Evolutionary conservation across 2,329 filamentous ascomycete species (phyloP).

Genomic region (Verticillium nubilum): DNA sequence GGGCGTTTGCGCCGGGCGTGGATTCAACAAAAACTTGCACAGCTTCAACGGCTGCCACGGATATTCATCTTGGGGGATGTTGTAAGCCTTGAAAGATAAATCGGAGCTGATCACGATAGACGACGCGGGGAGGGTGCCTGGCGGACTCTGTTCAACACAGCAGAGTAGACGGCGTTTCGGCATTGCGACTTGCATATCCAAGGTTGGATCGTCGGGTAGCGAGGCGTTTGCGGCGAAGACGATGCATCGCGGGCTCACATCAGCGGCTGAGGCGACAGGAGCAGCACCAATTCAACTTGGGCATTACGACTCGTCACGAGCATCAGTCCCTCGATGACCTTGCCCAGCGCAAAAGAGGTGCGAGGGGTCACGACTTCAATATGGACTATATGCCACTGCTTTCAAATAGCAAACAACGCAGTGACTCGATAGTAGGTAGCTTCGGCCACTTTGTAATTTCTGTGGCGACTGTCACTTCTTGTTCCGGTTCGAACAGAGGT

Average conservation of each 20-base stretch:
- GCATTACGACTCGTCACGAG: not conserved
- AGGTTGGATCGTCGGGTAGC: not conserved
- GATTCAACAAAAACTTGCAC: not conserved
- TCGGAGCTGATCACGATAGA: no score
- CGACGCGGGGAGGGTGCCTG: no score
- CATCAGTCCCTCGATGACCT: not conserved
- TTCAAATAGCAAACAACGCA: no score
- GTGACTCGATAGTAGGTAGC: no score
- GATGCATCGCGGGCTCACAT: not conserved
- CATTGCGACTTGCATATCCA: not conserved
- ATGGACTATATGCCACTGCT: not conserved
- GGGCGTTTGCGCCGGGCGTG: constrained; percentile 6
- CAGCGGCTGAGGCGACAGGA: not conserved
- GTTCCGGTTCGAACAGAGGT: not conserved
- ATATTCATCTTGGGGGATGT: no score
- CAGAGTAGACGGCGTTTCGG: no score
- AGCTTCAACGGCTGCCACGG: not conserved
- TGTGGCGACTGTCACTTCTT: no score
- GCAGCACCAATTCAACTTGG: not conserved
- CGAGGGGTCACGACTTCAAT: not conserved
- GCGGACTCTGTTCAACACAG: no score
- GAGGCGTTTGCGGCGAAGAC: not conserved
- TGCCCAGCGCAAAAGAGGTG: not conserved
- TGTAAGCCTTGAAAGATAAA: no score
- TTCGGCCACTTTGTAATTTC: no score